These are phyloP conservation scores for Metarhizium robertsii DNA, from an alignment of 2,329 filamentous ascomycete species.

Conservation along the genomic window DNA sequence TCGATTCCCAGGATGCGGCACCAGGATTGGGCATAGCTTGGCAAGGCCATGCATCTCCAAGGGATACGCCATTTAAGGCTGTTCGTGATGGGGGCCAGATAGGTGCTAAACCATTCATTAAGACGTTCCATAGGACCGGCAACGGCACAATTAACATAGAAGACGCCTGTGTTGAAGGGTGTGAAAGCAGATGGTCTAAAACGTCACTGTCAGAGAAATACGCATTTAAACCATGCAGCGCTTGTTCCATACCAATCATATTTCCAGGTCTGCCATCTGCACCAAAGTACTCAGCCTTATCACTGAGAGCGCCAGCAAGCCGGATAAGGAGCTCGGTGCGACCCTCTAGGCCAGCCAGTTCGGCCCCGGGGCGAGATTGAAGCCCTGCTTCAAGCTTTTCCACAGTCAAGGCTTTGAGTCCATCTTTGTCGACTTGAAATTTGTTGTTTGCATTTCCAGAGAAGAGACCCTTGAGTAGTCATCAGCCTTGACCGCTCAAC, in stretches of 20 bases:
- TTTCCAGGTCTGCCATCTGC: conserved; percentile 79
- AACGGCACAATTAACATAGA: conserved; percentile 81
- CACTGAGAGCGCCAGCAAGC: conserved; percentile 62
- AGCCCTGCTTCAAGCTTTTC: conserved; percentile 70
- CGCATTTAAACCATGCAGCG: neutral
- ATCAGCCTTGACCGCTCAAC: neutral
- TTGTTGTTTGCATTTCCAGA: conserved; percentile 74
- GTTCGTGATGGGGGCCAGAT: conserved; percentile 90
- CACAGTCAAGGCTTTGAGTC: conserved; percentile 63
- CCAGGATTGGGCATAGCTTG: conserved; percentile 61
- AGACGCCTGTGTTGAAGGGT: conserved; percentile 80
- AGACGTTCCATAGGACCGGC: conserved; percentile 79
- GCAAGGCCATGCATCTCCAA: conserved; percentile 94
- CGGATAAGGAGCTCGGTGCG: conserved; percentile 70
- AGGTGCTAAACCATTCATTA: conserved; percentile 76
- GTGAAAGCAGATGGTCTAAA: conserved; percentile 81
- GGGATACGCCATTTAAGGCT: conserved; percentile 72
- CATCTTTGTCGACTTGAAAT: conserved; percentile 81
- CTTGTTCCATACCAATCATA: conserved; percentile 65
- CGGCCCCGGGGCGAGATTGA: conserved; percentile 74
- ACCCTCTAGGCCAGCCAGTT: conserved; percentile 76
- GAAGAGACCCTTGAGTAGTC: conserved; percentile 56
- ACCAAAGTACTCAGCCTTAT: conserved; percentile 78
- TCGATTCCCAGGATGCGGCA: conserved; percentile 57
- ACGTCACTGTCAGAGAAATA: neutral